Evolutionary conservation across 441 rosid genomes (phyloP), one percentile per base, ranked within the genome.

Genomic region (Arabidopsis lyrata): DNA sequence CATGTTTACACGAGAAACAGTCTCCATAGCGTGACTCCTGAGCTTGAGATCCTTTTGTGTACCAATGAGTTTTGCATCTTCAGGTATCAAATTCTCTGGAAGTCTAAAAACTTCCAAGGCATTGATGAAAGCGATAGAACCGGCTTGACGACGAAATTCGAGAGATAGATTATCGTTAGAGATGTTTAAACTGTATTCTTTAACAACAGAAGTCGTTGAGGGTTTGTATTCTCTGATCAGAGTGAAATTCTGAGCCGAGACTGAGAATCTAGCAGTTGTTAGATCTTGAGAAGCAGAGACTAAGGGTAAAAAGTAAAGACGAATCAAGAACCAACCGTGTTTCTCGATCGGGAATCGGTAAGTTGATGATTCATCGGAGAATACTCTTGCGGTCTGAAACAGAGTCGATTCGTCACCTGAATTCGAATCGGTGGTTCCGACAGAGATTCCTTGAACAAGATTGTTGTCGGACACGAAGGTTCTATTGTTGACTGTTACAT

Each of bases 1-100:
- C 99, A 94, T 94, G 73, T 94, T 88, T 14, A 94, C 89, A 72
- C 99, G 81, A 12, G 81, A 78, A 59, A 88, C 88, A 0, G 92
- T 90, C 90, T 92, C 97, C 61, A 92, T 71, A 1, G 89, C 95
- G 31, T 66, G 81, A 29, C 22, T 66, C 72, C 59, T 38, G 42
- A 93, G 74, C 56, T 70, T 76, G 42, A 54, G 48, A 53, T 9
- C 70, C 8, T 72, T 83, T 10, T 49, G 54, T 12, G 69, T 56
- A 63, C 75, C 82, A 6, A 86, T 49, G 5, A 75, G 36, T 38
- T 45, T 67, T 11, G 85, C 89, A 49, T 81, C 81, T 42, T 69
- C 41, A 5, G 97, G 97, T 58, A 89, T 73, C 50, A 92, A 66
- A 65, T 74, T 77, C 34, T 68, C 85, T 7, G 97, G 97, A 59